A percentile compares a stretch with the other conserved stretches of the same genome.
These are phyloP conservation scores for Calonectria pseudoturangicola DNA, from an alignment of 2,329 filamentous ascomycete genomes.

Conservation along the genomic window DNA sequence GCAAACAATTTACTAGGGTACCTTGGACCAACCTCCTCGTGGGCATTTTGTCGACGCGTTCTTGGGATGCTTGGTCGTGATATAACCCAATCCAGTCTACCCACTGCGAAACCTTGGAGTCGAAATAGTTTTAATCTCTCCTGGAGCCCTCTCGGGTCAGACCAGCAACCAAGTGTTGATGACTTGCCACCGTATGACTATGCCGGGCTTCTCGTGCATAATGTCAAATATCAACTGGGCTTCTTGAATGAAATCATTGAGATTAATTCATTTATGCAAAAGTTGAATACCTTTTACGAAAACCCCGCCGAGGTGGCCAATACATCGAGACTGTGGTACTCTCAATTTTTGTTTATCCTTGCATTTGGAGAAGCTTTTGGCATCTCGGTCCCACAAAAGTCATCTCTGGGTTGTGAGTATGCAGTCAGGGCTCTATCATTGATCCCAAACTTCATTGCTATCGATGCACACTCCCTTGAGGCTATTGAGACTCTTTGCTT, in stretches of 20 bases:
- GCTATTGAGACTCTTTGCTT: background rate
- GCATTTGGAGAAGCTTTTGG: slow-evolving; percentile 32
- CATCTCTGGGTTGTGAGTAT: background rate
- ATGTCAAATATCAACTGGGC: slow-evolving; percentile 35
- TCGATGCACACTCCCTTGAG: slow-evolving; percentile 15
- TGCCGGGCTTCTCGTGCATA: slow-evolving; percentile 25
- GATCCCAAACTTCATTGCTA: slow-evolving; percentile 27
- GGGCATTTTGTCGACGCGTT: slow-evolving; percentile 8
- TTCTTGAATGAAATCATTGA: slow-evolving; percentile 32
- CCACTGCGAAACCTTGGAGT: slow-evolving; percentile 5
- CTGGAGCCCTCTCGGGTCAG: slow-evolving; percentile 28
- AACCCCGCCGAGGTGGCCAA: slow-evolving; percentile 19
- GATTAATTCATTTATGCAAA: slow-evolving; percentile 1
- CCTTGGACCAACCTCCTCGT: slow-evolving; percentile 1
- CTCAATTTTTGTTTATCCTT: slow-evolving; percentile 34
- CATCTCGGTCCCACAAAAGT: background rate
- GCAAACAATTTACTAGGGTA: slow-evolving; percentile 1
- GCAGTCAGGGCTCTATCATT: slow-evolving; percentile 28
- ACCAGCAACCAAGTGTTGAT: slow-evolving; percentile 30
- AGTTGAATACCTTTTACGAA: slow-evolving; percentile 34
- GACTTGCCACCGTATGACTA: slow-evolving; percentile 32
- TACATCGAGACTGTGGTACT: slow-evolving; percentile 29
- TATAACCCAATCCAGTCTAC: background rate
- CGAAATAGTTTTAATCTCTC: slow-evolving; percentile 8
- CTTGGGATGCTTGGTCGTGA: background rate